These are phyloP conservation scores for Galeopsis tetrahit DNA, from an alignment of 257 asterid genomes.

Conservation along the genomic window DNA sequence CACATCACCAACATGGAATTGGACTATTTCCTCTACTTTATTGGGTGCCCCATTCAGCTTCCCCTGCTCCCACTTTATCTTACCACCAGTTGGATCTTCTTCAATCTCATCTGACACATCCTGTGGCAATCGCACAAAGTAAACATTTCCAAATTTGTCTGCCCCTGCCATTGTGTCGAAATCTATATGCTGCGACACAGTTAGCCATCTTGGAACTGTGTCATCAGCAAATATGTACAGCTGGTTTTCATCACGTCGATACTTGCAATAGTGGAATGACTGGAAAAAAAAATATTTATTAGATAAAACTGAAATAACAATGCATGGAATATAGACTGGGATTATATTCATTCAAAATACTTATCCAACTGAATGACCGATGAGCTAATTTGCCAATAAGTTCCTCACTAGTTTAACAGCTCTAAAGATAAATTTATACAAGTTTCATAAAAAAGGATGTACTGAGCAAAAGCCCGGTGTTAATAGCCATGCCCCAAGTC, in stretches of 20 bases:
- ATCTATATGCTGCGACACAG: conserved; percentile 86
- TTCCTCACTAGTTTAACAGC: conserved; percentile 19
- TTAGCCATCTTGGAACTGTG: conserved; percentile 97
- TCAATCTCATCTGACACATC: conserved; percentile 98
- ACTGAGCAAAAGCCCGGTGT: no score
- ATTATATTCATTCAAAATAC: conserved; percentile 3
- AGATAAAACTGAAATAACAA: conserved; percentile 15
- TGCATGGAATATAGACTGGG: not conserved
- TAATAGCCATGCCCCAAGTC: no score
- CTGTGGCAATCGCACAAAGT: conserved; percentile 93
- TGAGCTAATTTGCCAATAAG: not conserved
- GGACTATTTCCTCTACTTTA: conserved; percentile 96
- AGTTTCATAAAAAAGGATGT: not conserved
- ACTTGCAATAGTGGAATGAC: conserved; percentile 99
- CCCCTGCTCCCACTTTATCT: conserved; percentile 99
- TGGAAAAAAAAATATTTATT: conserved; percentile 40
- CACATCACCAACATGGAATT: conserved; percentile 95
- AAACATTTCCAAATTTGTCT: conserved; percentile 93
- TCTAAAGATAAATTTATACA: not conserved
- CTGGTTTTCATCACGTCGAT: conserved; percentile 97
- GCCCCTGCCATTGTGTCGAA: conserved; percentile 98
- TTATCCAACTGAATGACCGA: conserved; percentile 1
- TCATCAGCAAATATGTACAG: conserved; percentile 97
- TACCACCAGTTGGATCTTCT: conserved; percentile 99
- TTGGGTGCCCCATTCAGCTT: conserved; percentile 98